Evolutionary conservation across 805 yeast genomes (phyloP).

Genomic region (Saccharomycopsis javanensis): DNA sequence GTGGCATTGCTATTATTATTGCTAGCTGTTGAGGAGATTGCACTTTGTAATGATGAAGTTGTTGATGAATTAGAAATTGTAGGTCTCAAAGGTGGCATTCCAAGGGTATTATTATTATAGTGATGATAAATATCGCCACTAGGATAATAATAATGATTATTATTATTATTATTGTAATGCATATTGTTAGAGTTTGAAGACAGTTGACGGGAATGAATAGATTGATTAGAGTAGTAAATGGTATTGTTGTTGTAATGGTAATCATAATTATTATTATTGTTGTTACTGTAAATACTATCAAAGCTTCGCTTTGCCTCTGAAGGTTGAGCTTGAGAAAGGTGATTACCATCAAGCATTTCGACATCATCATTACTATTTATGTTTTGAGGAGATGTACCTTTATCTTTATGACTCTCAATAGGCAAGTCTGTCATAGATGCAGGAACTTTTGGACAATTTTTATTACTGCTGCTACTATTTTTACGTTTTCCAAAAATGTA

Average conservation of each 20-base stretch:
- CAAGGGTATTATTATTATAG: constrained; percentile 8
- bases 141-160: not conserved
- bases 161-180: not conserved
- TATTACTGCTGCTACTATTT: not conserved
- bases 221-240: not conserved
- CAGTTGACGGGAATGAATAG: not conserved
- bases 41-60: constrained; percentile 19
- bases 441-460: not conserved
- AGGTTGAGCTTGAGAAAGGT: not conserved
- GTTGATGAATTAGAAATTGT: constrained; percentile 16
- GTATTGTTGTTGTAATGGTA: not conserved
- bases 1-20: not conserved
- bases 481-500: not conserved
- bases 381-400: not conserved
- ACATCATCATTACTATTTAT: not conserved
- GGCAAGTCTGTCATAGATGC: not conserved
- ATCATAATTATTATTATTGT: not conserved
- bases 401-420: not conserved
- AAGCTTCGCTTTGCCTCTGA: constrained; percentile 1
- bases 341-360: not conserved
- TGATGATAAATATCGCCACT: not conserved
- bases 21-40: constrained; percentile 7
- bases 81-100: constrained; percentile 15
- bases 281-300: not conserved
- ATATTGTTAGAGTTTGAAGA: not conserved